These are phyloP conservation scores for Cercophora sp. DNA, from an alignment of 495 filamentous ascomycete genomes.

Conservation along the genomic window DNA sequence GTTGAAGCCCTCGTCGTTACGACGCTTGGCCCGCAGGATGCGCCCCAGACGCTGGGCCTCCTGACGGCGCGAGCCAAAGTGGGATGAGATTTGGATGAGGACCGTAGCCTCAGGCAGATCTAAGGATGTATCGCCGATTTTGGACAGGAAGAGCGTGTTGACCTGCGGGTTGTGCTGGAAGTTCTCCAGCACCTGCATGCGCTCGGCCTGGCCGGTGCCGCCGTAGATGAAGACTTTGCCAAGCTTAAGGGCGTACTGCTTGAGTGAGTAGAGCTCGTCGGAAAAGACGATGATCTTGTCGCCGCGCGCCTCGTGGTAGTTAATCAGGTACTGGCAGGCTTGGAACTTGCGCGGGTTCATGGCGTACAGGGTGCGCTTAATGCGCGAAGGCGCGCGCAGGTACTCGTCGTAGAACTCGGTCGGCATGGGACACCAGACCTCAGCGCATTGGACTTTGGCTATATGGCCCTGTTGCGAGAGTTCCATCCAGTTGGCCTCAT, in stretches of 20 bases:
- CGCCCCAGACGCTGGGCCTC: conserved; percentile 93
- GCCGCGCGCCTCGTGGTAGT: conserved; percentile 92
- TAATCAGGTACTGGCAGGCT: conserved; percentile 92
- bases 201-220: conserved; percentile 79
- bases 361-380: conserved; percentile 76
- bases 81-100: conserved; percentile 96
- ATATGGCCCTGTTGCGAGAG: conserved; percentile 95
- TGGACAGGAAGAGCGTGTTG: conserved; percentile 96
- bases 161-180: conserved; percentile 92
- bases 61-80: conserved; percentile 96
- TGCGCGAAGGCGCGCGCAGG: conserved; percentile 49
- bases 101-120: conserved; percentile 96
- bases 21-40: conserved; percentile 90
- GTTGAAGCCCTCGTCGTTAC: conserved; percentile 99
- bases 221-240: conserved; percentile 92
- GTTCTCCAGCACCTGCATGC: conserved; percentile 86
- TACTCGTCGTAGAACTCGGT: conserved; percentile 97
- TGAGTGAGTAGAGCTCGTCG: conserved; percentile 93
- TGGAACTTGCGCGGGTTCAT: conserved; percentile 99
- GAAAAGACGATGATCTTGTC: conserved; percentile 99
- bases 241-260: conserved; percentile 78
- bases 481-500: conserved; percentile 99
- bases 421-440: conserved; percentile 99
- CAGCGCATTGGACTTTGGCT: conserved; percentile 94
- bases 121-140: conserved; percentile 96